Conservation (phyloP, 2,329 filamentous ascomycete genomes). For the Atkinsonella texensis region DNA sequence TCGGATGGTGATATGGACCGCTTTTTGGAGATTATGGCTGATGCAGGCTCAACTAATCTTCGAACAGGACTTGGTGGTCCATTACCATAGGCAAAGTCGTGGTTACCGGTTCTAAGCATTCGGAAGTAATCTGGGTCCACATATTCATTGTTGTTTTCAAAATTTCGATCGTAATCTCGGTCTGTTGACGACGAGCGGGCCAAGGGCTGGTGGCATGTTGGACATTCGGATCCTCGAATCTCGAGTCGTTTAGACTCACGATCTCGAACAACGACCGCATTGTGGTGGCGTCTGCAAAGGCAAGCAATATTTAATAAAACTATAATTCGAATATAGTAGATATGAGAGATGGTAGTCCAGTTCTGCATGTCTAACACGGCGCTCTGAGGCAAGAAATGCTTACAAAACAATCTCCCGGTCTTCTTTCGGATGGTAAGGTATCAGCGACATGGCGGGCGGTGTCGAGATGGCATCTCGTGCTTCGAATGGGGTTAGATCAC, state of each 20-base stretch:
- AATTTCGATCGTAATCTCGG: conserved; percentile 33
- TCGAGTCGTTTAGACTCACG: conserved; percentile 73
- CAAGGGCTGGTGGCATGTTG: conserved; percentile 75
- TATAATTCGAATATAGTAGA: too few species aligned
- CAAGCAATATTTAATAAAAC: neutral
- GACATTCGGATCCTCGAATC: conserved; percentile 70
- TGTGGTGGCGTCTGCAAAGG: conserved; percentile 70
- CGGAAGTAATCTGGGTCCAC: conserved; percentile 91
- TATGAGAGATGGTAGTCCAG: too few species aligned
- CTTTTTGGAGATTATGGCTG: conserved; percentile 12
- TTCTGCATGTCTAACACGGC: too few species aligned
- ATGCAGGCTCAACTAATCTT: conserved; percentile 36
- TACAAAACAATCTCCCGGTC: conserved; percentile 73
- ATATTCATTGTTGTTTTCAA: conserved; percentile 43
- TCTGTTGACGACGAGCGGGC: conserved; percentile 33
- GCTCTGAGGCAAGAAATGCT: conserved; percentile 23
- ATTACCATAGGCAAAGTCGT: conserved; percentile 32
- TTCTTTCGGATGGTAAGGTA: conserved; percentile 63
- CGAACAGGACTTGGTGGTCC: conserved; percentile 41
- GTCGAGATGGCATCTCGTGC: neutral
- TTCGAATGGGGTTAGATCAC: neutral
- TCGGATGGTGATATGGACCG: conserved; percentile 10
- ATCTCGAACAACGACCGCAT: conserved; percentile 87
- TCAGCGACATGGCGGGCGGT: conserved; percentile 44
- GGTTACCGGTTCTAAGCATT: conserved; percentile 57